Percentiles rank a stretch among this genome's conserved stretches.
Evolutionary conservation across 371 early-diverging fungal species (phyloP).

Genomic region (Mortierella sp.): DNA sequence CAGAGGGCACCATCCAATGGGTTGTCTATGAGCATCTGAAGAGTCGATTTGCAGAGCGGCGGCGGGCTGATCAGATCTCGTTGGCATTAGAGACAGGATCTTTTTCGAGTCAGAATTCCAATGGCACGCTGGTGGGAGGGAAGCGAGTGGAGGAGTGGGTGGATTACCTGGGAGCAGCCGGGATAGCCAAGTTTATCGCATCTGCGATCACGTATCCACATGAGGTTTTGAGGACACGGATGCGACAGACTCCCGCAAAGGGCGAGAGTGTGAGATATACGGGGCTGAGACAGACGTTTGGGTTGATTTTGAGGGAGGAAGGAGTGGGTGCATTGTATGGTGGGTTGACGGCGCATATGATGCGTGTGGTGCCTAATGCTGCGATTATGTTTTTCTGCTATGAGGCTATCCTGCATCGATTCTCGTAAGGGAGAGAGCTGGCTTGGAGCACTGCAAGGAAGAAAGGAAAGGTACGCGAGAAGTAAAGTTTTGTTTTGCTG

Average conservation of each 20-base stretch:
- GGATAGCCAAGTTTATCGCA: slow-evolving; percentile 89
- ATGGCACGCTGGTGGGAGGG: slow-evolving; percentile 23
- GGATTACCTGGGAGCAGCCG: slow-evolving; percentile 89
- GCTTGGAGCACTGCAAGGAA: background rate
- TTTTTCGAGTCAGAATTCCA: background rate
- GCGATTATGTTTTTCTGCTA: slow-evolving; percentile 96
- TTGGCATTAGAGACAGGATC: slow-evolving; percentile 10
- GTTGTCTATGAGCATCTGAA: slow-evolving; percentile 95
- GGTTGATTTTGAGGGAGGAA: slow-evolving; percentile 86
- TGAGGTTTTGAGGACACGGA: slow-evolving; percentile 90
- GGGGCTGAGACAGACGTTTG: slow-evolving; percentile 81
- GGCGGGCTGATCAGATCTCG: slow-evolving; percentile 18
- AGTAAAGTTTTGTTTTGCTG: background rate
- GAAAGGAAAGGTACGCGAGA: background rate
- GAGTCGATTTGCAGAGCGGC: slow-evolving; percentile 46
- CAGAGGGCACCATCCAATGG: slow-evolving; percentile 95
- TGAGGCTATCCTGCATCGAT: slow-evolving; percentile 83
- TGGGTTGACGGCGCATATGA: slow-evolving; percentile 94
- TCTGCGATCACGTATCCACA: slow-evolving; percentile 91
- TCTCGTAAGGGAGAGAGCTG: slow-evolving; percentile 13
- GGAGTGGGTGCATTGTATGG: slow-evolving; percentile 92
- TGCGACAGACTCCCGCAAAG: slow-evolving; percentile 82
- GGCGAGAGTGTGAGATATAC: slow-evolving; percentile 77
- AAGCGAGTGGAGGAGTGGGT: slow-evolving; percentile 69
- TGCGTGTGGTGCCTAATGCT: slow-evolving; percentile 97